phyloP scores from a whole-genome alignment of 108 stramenopile species.

The Cylindrotheca closterium region DNA sequence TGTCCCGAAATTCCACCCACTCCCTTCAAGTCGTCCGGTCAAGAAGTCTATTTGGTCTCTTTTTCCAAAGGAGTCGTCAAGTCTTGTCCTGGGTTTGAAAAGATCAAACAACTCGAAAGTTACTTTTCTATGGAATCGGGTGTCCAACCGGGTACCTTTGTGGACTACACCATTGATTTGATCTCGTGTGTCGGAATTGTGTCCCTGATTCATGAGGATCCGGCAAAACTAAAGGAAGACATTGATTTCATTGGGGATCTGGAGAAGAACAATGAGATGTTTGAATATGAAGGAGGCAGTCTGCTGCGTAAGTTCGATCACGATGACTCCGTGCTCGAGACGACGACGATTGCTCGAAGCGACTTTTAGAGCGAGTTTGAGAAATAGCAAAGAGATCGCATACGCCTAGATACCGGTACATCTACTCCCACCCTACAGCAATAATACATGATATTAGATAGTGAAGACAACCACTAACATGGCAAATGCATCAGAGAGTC shows the following conservation, averaged over 20 bases:
- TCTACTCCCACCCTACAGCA: no score
- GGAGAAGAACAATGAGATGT: conserved; percentile 19
- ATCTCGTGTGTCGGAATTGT: conserved; percentile 45
- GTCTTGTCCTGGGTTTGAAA: conserved; percentile 48
- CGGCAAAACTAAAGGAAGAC: conserved; percentile 41
- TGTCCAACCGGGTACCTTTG: conserved; percentile 37
- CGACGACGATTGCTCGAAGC: no score
- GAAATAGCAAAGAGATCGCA: no score
- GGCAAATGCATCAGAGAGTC: no score
- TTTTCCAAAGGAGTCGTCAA: conserved; percentile 51
- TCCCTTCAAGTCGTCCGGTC: conserved; percentile 42
- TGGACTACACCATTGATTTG: conserved; percentile 48
- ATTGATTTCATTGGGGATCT: conserved; percentile 52
- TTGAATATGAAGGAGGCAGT: no score
- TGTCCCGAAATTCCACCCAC: conserved; percentile 43
- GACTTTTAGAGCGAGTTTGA: no score
- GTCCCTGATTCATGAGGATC: conserved; percentile 43
- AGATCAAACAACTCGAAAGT: conserved; percentile 45
- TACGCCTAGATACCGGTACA: no score
- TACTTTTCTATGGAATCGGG: conserved; percentile 51
- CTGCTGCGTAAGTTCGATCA: no score
- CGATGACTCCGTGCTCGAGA: no score
- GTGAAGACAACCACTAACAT: no score
- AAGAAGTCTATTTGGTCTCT: conserved; percentile 36
- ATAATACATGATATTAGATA: no score